Percentiles rank a stretch among this genome's conserved stretches.
phyloP scores from a whole-genome alignment of 208 protist species.

The Crithidia fasciculata region DNA sequence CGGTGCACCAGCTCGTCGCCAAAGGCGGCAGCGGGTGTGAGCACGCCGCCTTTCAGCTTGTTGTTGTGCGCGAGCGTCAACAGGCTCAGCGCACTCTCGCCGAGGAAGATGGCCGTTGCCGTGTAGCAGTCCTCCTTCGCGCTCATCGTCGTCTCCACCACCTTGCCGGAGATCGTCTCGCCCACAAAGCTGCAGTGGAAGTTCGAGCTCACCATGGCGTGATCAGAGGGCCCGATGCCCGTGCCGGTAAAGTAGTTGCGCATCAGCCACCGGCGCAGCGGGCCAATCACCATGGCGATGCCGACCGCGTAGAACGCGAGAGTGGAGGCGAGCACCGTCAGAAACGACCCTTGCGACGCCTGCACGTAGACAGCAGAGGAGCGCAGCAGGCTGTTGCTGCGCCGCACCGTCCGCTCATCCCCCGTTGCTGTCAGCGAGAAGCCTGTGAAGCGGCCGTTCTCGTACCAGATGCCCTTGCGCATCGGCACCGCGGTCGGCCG shows the following conservation, averaged over 20 bases:
- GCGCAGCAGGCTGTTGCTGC: constrained; percentile 76
- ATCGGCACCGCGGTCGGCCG: constrained; percentile 40
- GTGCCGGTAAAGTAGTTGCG: constrained; percentile 34
- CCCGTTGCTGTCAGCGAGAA: constrained; percentile 67
- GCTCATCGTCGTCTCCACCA: constrained; percentile 37
- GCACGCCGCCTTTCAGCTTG: constrained; percentile 55
- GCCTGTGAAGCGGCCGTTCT: constrained; percentile 53
- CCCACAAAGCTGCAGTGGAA: constrained; percentile 69
- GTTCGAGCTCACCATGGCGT: constrained; percentile 39
- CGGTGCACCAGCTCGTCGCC: constrained; percentile 60
- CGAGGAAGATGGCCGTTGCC: constrained; percentile 67
- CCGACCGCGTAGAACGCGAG: constrained; percentile 25
- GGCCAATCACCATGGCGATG: constrained; percentile 39
- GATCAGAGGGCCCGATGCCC: constrained; percentile 53
- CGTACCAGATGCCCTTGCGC: constrained; percentile 64
- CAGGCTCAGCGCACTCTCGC: constrained; percentile 60
- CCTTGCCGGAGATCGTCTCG: constrained; percentile 45
- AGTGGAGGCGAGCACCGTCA: constrained; percentile 29
- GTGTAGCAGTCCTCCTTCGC: constrained; percentile 73
- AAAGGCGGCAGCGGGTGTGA: constrained; percentile 73
- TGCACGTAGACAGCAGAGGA: constrained; percentile 65
- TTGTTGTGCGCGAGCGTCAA: constrained; percentile 43
- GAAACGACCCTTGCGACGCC: constrained; percentile 45
- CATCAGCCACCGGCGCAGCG: constrained; percentile 53
- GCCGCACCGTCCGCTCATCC: constrained; percentile 84